Base-by-base conservation (phyloP, 495 filamentous ascomycete species). In the Darksidea phi region DNA sequence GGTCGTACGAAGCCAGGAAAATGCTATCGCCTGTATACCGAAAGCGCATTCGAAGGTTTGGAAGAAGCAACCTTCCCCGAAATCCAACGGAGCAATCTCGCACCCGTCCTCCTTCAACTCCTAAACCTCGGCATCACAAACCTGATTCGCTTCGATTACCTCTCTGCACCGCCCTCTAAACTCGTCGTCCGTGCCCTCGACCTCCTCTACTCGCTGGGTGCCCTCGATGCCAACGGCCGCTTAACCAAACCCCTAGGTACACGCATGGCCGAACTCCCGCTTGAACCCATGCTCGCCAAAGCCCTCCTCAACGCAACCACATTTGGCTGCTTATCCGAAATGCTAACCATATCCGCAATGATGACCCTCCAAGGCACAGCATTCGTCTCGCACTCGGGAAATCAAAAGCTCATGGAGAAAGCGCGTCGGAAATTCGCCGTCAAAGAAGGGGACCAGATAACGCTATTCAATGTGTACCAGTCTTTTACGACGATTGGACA, bases 101-200 rank as follows among this genome's bases (percentile, higher is more conserved):
- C 94, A 0, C 90, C 93, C 0, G 83, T 90, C 23, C 83, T 99
- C 46, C 84, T 97, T 57, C 92, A 97, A 73, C 84, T 99, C 53
- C 97, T 97, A 73, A 94, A 93, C 17, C 79, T 99, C 17, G 95
- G 95, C 0, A 95, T 99, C 67, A 92, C 96, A 72, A 97, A 99
- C 72, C 87, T 97, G 26, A 84, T 89, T 7, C 85, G 91, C 20
- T 99, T 97, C 71, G 85, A 89, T 64, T 97, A 92, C 70, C 74
- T 96, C 56, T 95, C 95, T 11, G 78, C 91, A 15, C 94, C 94
- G 26, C 93, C 94, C 1, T 84, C 91, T 10, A 88, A 95, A 64
- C 83, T 97, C 24, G 84, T 97, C 74, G 86, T 87, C 47, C 88
- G 91, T 46, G 95, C 88, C 15, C 81, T 96, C 2, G 94, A 99